Base-by-base conservation (phyloP, 2,329 filamentous ascomycete species). In the Clonostachys rhizophaga region DNA sequence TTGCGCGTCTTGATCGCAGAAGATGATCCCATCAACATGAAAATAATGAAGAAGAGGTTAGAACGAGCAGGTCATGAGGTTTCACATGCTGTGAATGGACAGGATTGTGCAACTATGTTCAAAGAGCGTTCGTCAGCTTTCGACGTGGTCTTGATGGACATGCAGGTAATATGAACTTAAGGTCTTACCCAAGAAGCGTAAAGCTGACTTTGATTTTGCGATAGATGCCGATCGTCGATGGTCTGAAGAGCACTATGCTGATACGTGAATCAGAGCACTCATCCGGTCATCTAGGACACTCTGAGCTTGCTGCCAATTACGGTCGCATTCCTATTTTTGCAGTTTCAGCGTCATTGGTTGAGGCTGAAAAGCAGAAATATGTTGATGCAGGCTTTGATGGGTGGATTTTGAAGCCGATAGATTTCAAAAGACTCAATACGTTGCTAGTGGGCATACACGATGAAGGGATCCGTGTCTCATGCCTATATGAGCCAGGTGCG, bases 221-320 rank as follows among this genome's bases (percentile, higher is more conserved):
- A 13, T 47, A 95, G 89, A 95, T 96, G 91, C 90, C 91, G 16
- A 94, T 95, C 34, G 87, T 95, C 5, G 89, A 95, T 59, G 91
- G 91, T 13, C 75, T 91, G 24, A 83, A 78, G 4, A 90, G 89
- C 14, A 87, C 90, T 0, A 91, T 89, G 64, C 86, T 90, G 78
- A 95, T 95, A 51, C 78, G 91, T 24, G 82, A 81, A 0, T 83
- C 78, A 46, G 90, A 95, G 60, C 78, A 78, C 70, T 63, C 73
- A 42, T 42, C 59, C 56, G 45, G 67, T 2, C 66, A 77, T 41
- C 58, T 56, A 7, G 67, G 69, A 0, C 72, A 87, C 30, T 91
- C 87, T 1, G 56, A 67, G 1, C 69, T 83, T 47, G 84, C 84
- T 4, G 58, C 66, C 2, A 61, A 69, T 2, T 87, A 89, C 45